These are phyloP conservation scores for Carex sylvatica DNA, from an alignment of 202 grass and related monocot species.

Conservation along the genomic window DNA sequence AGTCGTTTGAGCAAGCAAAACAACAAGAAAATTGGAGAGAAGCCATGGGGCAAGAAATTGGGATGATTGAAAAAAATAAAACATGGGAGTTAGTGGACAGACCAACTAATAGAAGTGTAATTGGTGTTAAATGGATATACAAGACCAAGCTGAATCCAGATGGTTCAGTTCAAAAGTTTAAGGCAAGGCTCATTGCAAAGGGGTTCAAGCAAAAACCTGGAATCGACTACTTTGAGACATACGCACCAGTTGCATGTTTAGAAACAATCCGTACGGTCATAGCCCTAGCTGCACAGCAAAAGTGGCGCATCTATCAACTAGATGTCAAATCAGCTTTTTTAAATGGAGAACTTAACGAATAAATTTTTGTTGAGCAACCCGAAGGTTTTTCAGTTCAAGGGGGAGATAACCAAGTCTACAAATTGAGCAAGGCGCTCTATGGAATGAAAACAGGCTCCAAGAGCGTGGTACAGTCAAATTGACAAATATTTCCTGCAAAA, in stretches of 20 bases:
- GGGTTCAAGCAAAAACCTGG: background rate
- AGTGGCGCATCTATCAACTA: background rate
- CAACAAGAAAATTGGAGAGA: too few species aligned
- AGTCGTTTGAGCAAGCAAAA: too few species aligned
- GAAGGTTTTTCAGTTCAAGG: background rate
- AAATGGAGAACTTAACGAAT: conserved; percentile 9
- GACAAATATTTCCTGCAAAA: background rate
- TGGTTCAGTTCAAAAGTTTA: too few species aligned
- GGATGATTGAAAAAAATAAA: too few species aligned
- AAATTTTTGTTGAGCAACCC: conserved; percentile 26
- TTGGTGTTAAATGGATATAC: too few species aligned
- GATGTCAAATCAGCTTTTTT: conserved; percentile 34
- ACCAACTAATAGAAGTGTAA: too few species aligned
- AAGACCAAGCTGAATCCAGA: too few species aligned
- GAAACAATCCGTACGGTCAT: too few species aligned
- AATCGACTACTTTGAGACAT: background rate
- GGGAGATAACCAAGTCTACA: background rate
- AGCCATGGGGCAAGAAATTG: too few species aligned
- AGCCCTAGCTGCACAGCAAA: background rate
- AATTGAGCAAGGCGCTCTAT: conserved; percentile 2
- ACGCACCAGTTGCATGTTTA: background rate
- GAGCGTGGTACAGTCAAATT: too few species aligned
- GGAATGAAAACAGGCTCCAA: too few species aligned
- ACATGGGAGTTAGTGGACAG: too few species aligned
- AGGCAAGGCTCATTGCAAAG: background rate